Evolutionary conservation across 2,329 filamentous ascomycete species (phyloP), one percentile per base, ranked within the genome.

Genomic region (Arthrobotrys megalospora): DNA sequence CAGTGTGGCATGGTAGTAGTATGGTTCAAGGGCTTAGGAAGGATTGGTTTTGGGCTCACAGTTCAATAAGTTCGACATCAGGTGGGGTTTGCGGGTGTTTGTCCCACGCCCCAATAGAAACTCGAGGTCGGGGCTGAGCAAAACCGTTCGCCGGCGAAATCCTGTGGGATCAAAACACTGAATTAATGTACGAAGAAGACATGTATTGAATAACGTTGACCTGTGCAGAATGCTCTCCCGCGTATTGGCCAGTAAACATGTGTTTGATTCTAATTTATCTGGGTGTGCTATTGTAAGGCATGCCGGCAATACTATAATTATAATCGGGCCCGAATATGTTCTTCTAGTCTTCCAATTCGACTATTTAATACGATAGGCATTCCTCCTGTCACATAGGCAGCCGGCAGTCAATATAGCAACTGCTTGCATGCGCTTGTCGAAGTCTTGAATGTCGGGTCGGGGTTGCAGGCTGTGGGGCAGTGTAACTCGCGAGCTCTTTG

Each of bases 81-180:
- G 62, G 60, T 60, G 60, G 68, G 60, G 58, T 65, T 48, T 36
- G 43, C 34, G 8, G 14, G 34, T 32, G 58, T 60, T 60, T 60
- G 34, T 43, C 34, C 34, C 21, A 14, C n/a, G 34, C 43, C 52
- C 53, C 21, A 16, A 24, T 32, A 34, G 21, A 28, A 28, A 28
- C 24, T 28, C 5, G 24, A 28, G 24, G 32, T 64, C 38, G 66
- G 50, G 66, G 73, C 65, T 77, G 64, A 77, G 65, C 11, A 43
- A 41, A 60, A 65, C 55, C 7, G 16, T 24, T 53, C 4, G 32
- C n/a, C 38, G 32, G 36, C 32, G 28, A 34, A 64, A 69, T 69
- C 72, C 64, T 41, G 36, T 38, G 47, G 73, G 66, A 73, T 62
- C 53, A 60, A 32, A n/a, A 48, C 16, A 43, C 12, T 36, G 8